A percentile compares a stretch with the other conserved stretches of the same genome.
These are phyloP conservation scores for Balamuthia mandrillaris DNA, from an alignment of 208 protist species.

Conservation along the genomic window DNA sequence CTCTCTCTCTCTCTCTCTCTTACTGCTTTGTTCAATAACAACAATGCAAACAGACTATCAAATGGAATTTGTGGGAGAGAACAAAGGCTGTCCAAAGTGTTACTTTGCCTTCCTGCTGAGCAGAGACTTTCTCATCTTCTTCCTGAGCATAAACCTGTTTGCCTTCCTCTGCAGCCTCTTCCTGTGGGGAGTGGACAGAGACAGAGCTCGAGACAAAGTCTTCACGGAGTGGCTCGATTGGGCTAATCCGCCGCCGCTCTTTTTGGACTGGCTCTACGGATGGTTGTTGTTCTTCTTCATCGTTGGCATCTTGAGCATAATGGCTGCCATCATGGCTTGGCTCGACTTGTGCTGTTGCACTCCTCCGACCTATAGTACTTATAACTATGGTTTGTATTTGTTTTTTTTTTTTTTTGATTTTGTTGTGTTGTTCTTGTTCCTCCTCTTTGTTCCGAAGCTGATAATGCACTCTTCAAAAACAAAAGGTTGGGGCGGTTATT, in stretches of 20 bases:
- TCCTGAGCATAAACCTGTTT: background rate
- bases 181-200: background rate
- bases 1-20: too few relatives aligned
- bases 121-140: background rate
- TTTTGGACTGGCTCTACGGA: conserved; percentile 3
- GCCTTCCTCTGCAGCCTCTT: background rate
- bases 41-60: conserved; percentile 4
- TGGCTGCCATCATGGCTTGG: background rate
- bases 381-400: too few relatives aligned
- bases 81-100: background rate
- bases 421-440: too few relatives aligned
- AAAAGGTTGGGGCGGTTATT: too few relatives aligned
- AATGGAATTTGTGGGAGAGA: background rate
- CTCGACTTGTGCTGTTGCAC: too few relatives aligned
- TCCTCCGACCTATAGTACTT: too few relatives aligned
- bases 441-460: too few relatives aligned
- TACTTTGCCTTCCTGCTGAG: background rate
- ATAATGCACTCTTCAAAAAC: too few relatives aligned
- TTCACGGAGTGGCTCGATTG: background rate
- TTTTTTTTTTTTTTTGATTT: too few relatives aligned
- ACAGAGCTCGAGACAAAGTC: background rate
- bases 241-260: background rate
- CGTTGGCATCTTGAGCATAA: background rate
- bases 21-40: too few relatives aligned
- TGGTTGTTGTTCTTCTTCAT: conserved; percentile 22